Evolutionary conservation across 2,329 filamentous ascomycete genomes (phyloP).

Genomic region (Huntiella bhutanensis): DNA sequence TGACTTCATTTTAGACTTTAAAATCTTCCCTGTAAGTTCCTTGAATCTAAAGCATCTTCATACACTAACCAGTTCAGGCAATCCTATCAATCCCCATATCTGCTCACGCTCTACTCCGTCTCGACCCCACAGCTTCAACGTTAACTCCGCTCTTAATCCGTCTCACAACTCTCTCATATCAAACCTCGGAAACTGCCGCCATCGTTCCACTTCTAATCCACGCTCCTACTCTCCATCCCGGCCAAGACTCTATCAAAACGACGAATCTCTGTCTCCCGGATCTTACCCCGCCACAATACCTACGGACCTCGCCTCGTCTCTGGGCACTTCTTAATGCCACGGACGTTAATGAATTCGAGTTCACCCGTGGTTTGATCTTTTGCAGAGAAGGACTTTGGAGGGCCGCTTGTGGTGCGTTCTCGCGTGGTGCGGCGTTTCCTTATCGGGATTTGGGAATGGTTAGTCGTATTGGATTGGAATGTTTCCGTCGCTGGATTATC

Average conservation of each 20-base stretch:
- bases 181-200: constrained; percentile 31
- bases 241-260: constrained; percentile 19
- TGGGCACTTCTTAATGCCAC: constrained; percentile 31
- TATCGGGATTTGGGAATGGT: constrained; percentile 34
- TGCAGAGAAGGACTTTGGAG: constrained; percentile 42
- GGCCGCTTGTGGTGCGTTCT: constrained; percentile 41
- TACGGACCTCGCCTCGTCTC: constrained; percentile 39
- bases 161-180: constrained; percentile 39
- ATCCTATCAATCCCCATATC: constrained; percentile 27
- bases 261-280: constrained; percentile 26
- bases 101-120: constrained; percentile 36
- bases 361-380: constrained; percentile 45
- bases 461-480: constrained; percentile 68
- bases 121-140: constrained; percentile 47
- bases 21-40: constrained; percentile 24
- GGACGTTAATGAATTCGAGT: constrained; percentile 47
- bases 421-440: constrained; percentile 49
- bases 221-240: constrained; percentile 46
- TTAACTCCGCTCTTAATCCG: constrained; percentile 45
- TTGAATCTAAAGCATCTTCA: background rate
- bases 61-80: constrained; percentile 19
- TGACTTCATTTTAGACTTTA: constrained; percentile 21
- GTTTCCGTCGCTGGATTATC: constrained; percentile 82
- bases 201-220: constrained; percentile 44
- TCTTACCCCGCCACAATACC: constrained; percentile 33